Conservation (phyloP, 108 stramenopile species). For the Nitzschia inconspicua region DNA sequence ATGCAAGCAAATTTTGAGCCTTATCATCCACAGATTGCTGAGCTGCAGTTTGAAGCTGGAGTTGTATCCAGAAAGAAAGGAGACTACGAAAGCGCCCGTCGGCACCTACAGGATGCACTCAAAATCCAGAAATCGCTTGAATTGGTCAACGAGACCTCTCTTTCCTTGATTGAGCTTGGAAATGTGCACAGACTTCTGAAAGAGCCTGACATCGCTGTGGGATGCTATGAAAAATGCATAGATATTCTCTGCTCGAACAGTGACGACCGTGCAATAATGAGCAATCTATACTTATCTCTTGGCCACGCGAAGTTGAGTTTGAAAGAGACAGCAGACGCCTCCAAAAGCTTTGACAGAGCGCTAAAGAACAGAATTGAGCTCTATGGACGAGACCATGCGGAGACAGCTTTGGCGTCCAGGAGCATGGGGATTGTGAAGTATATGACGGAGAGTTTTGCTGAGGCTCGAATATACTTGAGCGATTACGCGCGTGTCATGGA, state of each 20-base stretch:
- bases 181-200: slow-evolving; percentile 46
- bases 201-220: slow-evolving; percentile 34
- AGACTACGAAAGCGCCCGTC: slow-evolving; percentile 27
- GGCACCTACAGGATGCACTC: slow-evolving; percentile 42
- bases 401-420: slow-evolving; percentile 14
- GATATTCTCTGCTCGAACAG: slow-evolving; percentile 18
- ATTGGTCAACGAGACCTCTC: slow-evolving; percentile 34
- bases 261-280: slow-evolving; percentile 1
- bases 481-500: slow-evolving; percentile 25
- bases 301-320: slow-evolving; percentile 16
- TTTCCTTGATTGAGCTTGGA: slow-evolving; percentile 53
- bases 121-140: slow-evolving; percentile 39
- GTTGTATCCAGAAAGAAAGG: slow-evolving; percentile 33
- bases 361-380: slow-evolving; percentile 10
- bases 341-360: slow-evolving; percentile 7
- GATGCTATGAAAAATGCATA: slow-evolving; percentile 45
- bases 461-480: slow-evolving; percentile 22
- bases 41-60: slow-evolving; percentile 46
- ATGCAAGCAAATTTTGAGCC: slow-evolving; percentile 38
- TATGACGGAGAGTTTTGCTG: slow-evolving; percentile 11
- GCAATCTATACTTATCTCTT: slow-evolving; percentile 16
- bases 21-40: slow-evolving; percentile 42
- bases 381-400: slow-evolving; percentile 16
- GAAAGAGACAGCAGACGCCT: background rate
- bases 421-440: slow-evolving; percentile 28